Evolutionary conservation across 371 early-diverging fungal species (phyloP).

Genomic region (Coemansia sp.): DNA sequence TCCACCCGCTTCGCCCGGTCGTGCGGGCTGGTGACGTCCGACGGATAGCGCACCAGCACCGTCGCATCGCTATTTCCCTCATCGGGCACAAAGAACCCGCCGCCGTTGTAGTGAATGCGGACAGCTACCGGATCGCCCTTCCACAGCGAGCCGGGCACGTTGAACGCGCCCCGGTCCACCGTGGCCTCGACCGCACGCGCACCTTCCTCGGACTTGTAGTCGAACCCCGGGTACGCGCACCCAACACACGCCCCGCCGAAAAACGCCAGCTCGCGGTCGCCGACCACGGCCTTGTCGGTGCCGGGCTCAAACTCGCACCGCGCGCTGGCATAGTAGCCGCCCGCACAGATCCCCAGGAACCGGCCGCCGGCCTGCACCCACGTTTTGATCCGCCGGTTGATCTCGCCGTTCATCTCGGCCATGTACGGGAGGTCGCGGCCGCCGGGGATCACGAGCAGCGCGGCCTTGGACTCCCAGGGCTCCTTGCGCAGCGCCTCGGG

Average conservation of each 20-base stretch:
- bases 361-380: conserved; percentile 81
- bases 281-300: conserved; percentile 65
- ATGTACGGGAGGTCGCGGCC: conserved; percentile 85
- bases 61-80: conserved; percentile 51
- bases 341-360: conserved; percentile 92
- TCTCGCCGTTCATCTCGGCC: conserved; percentile 61
- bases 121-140: conserved; percentile 30
- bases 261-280: conserved; percentile 71
- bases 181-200: conserved; percentile 61
- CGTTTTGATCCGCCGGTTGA: conserved; percentile 61
- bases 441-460: conserved; percentile 85
- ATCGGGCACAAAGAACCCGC: conserved; percentile 70
- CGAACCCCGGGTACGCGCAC: conserved; percentile 73
- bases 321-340: conserved; percentile 79
- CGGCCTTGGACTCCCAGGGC: conserved; percentile 84
- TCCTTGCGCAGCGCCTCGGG: conserved; percentile 64
- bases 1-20: conserved; percentile 56
- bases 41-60: conserved; percentile 64
- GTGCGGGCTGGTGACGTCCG: conserved; percentile 53
- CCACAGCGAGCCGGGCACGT: conserved; percentile 17
- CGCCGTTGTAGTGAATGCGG: conserved; percentile 75
- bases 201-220: conserved; percentile 76
- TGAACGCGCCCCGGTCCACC: conserved; percentile 41
- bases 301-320: conserved; percentile 78
- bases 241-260: conserved; percentile 74